phyloP scores from a whole-genome alignment of 225 moss, liverwort and hornwort genomes.

The Pseudoscleropodium purum region DNA sequence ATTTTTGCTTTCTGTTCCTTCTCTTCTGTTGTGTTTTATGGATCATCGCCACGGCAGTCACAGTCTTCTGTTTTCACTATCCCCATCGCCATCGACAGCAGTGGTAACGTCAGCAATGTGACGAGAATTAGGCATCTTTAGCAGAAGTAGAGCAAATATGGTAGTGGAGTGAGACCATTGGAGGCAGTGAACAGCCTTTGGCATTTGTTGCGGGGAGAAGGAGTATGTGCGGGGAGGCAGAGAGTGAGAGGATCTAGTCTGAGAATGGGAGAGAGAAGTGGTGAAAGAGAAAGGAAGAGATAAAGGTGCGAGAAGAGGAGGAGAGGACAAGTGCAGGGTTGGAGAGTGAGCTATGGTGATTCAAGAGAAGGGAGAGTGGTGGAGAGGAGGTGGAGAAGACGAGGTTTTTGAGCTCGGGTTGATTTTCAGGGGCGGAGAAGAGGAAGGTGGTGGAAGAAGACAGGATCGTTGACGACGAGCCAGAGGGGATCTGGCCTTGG shows the following conservation, averaged over 20 bases:
- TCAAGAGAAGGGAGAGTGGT: background rate
- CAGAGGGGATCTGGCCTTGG: background rate
- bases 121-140: background rate
- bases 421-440: background rate
- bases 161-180: background rate
- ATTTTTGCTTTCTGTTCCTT: background rate
- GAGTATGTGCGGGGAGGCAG: background rate
- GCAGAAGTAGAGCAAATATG: background rate
- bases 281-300: background rate
- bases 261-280: background rate
- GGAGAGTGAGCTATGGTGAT: constrained; percentile 18
- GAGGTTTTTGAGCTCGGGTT: constrained; percentile 7
- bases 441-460: background rate
- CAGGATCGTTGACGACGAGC: background rate
- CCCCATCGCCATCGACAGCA: background rate
- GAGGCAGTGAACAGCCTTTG: background rate
- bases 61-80: background rate
- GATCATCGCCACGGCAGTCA: background rate
- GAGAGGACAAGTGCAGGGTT: background rate
- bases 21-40: background rate
- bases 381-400: background rate
- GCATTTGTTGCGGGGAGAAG: background rate
- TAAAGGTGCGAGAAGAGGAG: background rate
- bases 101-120: background rate
- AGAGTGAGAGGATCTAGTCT: background rate